phyloP scores from a whole-genome alignment of 441 rosid genomes.

The Bruguiera hainesii region DNA sequence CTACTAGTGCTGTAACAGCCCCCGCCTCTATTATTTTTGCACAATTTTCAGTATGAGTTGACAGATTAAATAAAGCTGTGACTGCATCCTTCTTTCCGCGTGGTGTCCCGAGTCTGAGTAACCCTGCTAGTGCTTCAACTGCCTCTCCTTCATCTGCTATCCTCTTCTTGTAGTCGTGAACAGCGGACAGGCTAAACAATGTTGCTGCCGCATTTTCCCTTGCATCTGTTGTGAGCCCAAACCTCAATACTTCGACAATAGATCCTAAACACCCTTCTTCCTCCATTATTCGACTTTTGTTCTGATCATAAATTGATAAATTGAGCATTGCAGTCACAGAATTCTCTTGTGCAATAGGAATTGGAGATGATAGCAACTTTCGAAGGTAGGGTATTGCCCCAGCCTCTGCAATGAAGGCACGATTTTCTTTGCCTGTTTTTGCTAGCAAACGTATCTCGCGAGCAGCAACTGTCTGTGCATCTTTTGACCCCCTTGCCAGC shows the following conservation, averaged over 20 bases:
- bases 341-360: conserved; percentile 79
- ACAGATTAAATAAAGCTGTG: conserved; percentile 87
- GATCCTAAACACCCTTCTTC: conserved; percentile 73
- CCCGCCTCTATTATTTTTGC: conserved; percentile 71
- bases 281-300: conserved; percentile 75
- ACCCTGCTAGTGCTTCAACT: conserved; percentile 65
- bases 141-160: conserved; percentile 68
- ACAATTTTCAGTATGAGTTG: conserved; percentile 79
- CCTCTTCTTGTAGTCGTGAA: conserved; percentile 84
- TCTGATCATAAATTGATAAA: conserved; percentile 81
- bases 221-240: conserved; percentile 77
- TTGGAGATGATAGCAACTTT: conserved; percentile 55
- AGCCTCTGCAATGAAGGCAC: conserved; percentile 80
- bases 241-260: conserved; percentile 63
- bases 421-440: conserved; percentile 87
- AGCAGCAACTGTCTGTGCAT: conserved; percentile 69
- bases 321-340: conserved; percentile 90
- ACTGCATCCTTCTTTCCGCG: conserved; percentile 97
- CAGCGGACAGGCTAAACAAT: conserved; percentile 84
- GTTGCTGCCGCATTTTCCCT: conserved; percentile 98
- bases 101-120: conserved; percentile 64
- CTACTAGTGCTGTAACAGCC: conserved; percentile 65
- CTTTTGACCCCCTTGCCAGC: conserved; percentile 62
- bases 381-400: conserved; percentile 84
- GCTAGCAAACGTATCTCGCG: conserved; percentile 87